Conservation (phyloP, 345 rosid genomes). For the Hibiscus trionum region DNA sequence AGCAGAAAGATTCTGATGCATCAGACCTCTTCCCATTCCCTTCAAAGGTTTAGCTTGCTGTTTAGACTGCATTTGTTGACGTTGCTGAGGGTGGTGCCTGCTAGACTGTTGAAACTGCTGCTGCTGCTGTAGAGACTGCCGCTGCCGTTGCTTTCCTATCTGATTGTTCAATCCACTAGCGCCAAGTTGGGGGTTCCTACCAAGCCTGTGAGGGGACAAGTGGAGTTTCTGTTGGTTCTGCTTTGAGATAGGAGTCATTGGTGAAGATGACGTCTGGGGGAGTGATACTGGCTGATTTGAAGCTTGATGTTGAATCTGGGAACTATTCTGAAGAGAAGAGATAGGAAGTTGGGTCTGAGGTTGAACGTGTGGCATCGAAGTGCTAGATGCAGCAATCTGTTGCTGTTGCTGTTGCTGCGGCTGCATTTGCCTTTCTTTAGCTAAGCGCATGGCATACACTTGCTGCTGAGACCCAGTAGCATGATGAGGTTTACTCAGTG, state of each 20-base stretch:
- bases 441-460: conserved; percentile 50
- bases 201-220: conserved; percentile 49
- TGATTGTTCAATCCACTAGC: conserved; percentile 58
- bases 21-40: conserved; percentile 76
- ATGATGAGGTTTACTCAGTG: conserved; percentile 46
- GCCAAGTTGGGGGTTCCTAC: conserved; percentile 52
- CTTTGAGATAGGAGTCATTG: conserved; percentile 44
- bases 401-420: conserved; percentile 53
- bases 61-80: conserved; percentile 50
- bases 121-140: conserved; percentile 33
- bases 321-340: conserved; percentile 58
- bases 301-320: conserved; percentile 59
- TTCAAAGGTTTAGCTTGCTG: conserved; percentile 65
- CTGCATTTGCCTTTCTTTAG: conserved; percentile 73
- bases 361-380: conserved; percentile 55
- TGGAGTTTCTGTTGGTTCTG: conserved; percentile 58
- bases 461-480: conserved; percentile 48
- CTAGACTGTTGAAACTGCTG: conserved; percentile 56
- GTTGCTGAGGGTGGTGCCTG: conserved; percentile 80
- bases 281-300: conserved; percentile 48
- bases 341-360: conserved; percentile 61
- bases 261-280: conserved; percentile 46
- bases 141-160: conserved; percentile 77
- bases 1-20: conserved; percentile 49
- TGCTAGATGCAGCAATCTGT: conserved; percentile 54